Base-by-base conservation (phyloP, 441 rosid genomes). In the Populus tomentosa region DNA sequence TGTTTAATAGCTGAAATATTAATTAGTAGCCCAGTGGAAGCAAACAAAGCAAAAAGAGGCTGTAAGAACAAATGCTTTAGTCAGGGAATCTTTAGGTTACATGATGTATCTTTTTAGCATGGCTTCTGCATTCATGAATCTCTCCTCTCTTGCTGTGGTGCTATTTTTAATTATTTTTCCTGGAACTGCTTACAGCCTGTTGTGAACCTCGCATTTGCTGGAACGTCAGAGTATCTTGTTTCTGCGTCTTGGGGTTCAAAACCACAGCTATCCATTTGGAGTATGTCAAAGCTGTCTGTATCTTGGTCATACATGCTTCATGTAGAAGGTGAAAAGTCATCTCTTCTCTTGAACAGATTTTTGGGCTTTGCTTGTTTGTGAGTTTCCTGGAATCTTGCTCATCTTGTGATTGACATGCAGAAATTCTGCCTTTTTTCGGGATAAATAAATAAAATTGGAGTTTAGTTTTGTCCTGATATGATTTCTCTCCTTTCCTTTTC, bases 281-380 rank as follows among this genome's bases (percentile, higher is more conserved):
- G 85, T 78, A 79, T 92, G 90, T 87, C 94, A 67, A 89, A 87
- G 82, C 86, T 89, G 50, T 88, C 93, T 72, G 26, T 83, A 35
- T 88, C 87, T 18, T 94, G 99, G 98, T 97, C 99, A 26, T 93
- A 88, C 86, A 85, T 79, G 84, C 89, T 97, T 81, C 90, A 84
- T 50, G 80, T 90, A 50, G 98, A 94, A 97, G 98, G 99, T 94
- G 69, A 81, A 69, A 23, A 16, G 72, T 59, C 74, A 50, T 23
- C 32, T 63, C 68, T 35, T 38, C 73, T 72, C 71, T 26, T 50
- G 50, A 67, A 69, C 63, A 26, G 64, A 42, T 75, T 26, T 38
- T 69, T 36, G 24, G 23, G 65, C 14, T 69, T 5, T 24, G 40
- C 32, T 69, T 20, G 64, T 73, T 38, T 65, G 61, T 21, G 18